Evolutionary conservation across 768 basidiomycete species (phyloP), one percentile per base, ranked within the genome.

Genomic region (Dacryopinax spathularia): DNA sequence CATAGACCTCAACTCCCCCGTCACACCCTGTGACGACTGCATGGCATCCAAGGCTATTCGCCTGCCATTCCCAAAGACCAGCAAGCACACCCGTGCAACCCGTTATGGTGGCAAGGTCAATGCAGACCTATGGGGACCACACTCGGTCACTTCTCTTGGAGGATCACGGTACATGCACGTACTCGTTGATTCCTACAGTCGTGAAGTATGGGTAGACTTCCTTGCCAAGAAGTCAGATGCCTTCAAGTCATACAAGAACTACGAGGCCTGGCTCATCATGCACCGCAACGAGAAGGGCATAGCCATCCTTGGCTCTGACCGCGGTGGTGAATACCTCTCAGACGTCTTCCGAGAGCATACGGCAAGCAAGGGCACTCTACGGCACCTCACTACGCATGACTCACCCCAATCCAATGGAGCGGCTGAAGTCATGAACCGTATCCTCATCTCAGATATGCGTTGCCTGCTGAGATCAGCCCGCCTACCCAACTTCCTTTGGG

Each of bases 381-480:
- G 59, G 29, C 12, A 67, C n/a, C 33, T 56, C 27, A 67, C 66
- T 3, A 63, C 37, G 1, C 31, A 27, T 10, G 34, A 63, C 62
- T 59, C 66, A n/a, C 66, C 66, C 15, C 66, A 67, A 31, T 39
- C 63, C 25, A 67, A 67, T 37, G 66, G 66, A 9, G 34, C 59
- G 4, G 61, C 43, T 13, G 66, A 67, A 39, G 18, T 43, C 2
- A 15, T 39, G 20, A 67, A 67, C 43, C 4, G 66, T 9, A 60
- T 27, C 7, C 33, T 67, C 6, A n/a, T n/a, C 20, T 35, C 43
- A 12, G n/a, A 5, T n/a, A 33, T 56, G 15, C 12, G 39, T 12
- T 29, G 41, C 13, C 22, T 67, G 31, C 22, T 67, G 3, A 31
- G 3, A 12, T 10, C 43, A 10, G 29, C 62, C 0, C 33, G 37